These are phyloP conservation scores for Candida lessepsii DNA, from an alignment of 805 yeast genomes.

Conservation along the genomic window DNA sequence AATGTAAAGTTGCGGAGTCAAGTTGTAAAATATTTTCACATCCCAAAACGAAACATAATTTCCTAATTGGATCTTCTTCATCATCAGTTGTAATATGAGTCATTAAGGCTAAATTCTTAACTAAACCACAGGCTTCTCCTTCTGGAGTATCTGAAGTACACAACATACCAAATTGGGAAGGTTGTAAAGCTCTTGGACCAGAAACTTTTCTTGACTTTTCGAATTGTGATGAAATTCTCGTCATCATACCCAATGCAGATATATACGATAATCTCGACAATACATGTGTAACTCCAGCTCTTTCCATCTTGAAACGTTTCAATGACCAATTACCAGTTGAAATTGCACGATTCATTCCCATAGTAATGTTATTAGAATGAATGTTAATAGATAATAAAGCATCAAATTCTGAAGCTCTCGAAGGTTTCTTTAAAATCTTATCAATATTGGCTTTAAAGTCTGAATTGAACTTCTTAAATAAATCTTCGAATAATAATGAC, in stretches of 20 bases:
- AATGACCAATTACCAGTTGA: conserved; percentile 99
- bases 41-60: conserved; percentile 77
- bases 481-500: conserved; percentile 92
- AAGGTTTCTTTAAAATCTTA: conserved; percentile 89
- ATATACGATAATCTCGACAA: conserved; percentile 87
- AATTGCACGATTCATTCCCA: conserved; percentile 92
- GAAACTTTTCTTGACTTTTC: conserved; percentile 97
- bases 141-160: conserved; percentile 99
- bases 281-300: conserved; percentile 99
- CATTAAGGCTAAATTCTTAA: conserved; percentile 94
- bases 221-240: conserved; percentile 97
- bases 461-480: conserved; percentile 91
- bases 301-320: conserved; percentile 98
- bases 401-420: conserved; percentile 92
- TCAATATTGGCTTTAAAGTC: conserved; percentile 95
- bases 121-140: conserved; percentile 99
- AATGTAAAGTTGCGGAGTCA: conserved; percentile 81
- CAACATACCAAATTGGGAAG: conserved; percentile 98
- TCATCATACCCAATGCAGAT: conserved; percentile 98
- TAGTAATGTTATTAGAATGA: conserved; percentile 89
- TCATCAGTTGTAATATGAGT: conserved; percentile 98
- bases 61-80: conserved; percentile 85
- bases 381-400: conserved; percentile 86
- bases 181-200: conserved; percentile 98
- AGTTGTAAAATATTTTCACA: conserved; percentile 81